phyloP scores from a whole-genome alignment of 805 yeast genomes.

The Metschnikowia cerradonensis region DNA sequence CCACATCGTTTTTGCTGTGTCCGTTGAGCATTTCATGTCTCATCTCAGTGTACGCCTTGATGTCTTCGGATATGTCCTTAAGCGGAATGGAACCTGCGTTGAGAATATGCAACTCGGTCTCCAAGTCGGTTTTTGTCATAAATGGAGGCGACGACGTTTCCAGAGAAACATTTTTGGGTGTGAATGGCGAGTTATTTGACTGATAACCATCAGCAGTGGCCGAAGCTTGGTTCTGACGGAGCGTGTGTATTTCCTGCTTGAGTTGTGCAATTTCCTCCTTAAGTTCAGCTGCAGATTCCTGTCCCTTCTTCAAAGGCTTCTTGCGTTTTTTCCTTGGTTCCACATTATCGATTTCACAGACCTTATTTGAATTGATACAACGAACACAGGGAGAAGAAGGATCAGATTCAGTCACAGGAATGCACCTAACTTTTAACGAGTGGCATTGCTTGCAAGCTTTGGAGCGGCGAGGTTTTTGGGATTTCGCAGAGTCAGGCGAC shows the following conservation, averaged over 20 bases:
- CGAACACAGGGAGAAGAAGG: conserved; percentile 68
- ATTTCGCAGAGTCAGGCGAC: conserved; percentile 4
- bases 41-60: conserved; percentile 44
- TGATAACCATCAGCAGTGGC: background rate
- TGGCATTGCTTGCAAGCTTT: conserved; percentile 77
- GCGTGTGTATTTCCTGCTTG: conserved; percentile 14
- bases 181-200: background rate
- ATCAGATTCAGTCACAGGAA: conserved; percentile 58
- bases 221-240: conserved; percentile 8
- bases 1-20: conserved; percentile 40
- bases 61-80: conserved; percentile 41
- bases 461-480: conserved; percentile 32
- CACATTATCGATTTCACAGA: conserved; percentile 64
- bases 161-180: background rate
- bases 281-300: conserved; percentile 19
- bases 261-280: conserved; percentile 19
- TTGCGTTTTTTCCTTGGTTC: conserved; percentile 51
- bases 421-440: conserved; percentile 76
- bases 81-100: conserved; percentile 32
- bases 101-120: conserved; percentile 37
- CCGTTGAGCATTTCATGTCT: conserved; percentile 32
- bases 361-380: conserved; percentile 59
- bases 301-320: conserved; percentile 20
- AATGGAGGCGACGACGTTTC: conserved; percentile 21
- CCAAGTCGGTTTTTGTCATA: conserved; percentile 35